Base-by-base conservation (phyloP, 768 basidiomycete genomes). In the Trametes villosa region DNA sequence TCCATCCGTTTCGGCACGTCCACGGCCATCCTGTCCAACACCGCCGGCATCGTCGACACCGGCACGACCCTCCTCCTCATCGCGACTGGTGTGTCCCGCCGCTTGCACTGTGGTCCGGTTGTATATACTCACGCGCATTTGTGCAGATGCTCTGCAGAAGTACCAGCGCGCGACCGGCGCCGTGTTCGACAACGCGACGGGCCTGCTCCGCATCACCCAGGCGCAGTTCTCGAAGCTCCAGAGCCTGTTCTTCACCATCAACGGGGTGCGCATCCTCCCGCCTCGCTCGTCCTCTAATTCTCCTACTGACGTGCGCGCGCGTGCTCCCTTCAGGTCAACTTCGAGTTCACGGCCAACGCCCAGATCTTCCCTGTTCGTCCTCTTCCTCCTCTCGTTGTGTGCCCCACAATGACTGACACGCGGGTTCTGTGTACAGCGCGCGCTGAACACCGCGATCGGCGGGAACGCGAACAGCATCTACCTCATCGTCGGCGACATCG, bases 381-480 rank as follows among this genome's bases (percentile, higher is more conserved):
- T 20, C 64, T 30, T 13, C 54, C 40, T 13, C 17, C 31, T 34
- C 24, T 17, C 52, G 0, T 3, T 12, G 0, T 44, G 24, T 42
- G 0, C 18, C 52, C 34, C 11, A 2, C 41, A 34, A 12, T 38
- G 2, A 20, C 34, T 29, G 15, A 38, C 29, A 9, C 31, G 34
- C 33, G 22, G 17, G 9, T 12, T 2, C 26, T 17, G 17, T 24
- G 1, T 15, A 33, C 44, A 67, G 65, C 70, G 73, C 34, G 49
- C 76, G 13, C 75, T 83, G 40, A 82, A 82, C 72, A 72, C 74
- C 8, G 70, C 72, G 53, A 74, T 83, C 36, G 80, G 81, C 24
- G 81, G 82, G 34, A 69, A 59, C 8, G 36, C 66, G 0, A 44
- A 63, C 60, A 53, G 61, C 58, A 70, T 83, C 31, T 82, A 82